These are phyloP conservation scores for Hirsutella minnesotensis DNA, from an alignment of 2,329 filamentous ascomycete species.

Conservation along the genomic window DNA sequence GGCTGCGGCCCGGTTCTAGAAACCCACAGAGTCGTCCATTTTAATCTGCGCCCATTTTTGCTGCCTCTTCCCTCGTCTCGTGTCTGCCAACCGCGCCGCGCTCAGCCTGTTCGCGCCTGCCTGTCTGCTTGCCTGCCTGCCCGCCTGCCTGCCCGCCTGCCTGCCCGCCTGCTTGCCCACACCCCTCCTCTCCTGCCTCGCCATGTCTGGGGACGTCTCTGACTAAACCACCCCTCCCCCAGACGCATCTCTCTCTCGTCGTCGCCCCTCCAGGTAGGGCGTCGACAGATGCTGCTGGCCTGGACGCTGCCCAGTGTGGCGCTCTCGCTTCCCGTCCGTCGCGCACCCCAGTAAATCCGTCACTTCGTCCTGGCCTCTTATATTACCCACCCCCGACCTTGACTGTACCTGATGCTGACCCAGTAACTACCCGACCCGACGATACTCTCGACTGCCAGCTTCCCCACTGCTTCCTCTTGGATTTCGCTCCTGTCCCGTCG, in stretches of 20 bases:
- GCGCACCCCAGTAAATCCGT: background rate
- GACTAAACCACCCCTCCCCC: background rate
- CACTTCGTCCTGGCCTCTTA: background rate
- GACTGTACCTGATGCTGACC: background rate
- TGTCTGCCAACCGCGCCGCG: background rate
- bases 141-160: no score
- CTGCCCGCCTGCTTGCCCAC: no score
- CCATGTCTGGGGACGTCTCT: background rate
- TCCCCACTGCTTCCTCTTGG: background rate
- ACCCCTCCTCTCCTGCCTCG: no score
- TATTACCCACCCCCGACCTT: background rate
- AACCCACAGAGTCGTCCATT: background rate
- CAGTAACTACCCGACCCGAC: background rate
- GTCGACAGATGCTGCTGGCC: background rate
- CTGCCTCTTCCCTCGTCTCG: background rate
- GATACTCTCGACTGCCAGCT: background rate
- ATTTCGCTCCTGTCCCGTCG: no score
- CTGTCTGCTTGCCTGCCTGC: background rate
- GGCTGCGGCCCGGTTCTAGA: background rate
- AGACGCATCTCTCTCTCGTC: no score
- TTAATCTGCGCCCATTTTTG: background rate
- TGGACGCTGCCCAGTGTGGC: constrained; percentile 1
- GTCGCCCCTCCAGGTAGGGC: background rate
- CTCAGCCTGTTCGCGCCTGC: background rate
- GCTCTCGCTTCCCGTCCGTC: background rate